A percentile compares a stretch with the other conserved stretches of the same genome.
Conservation (phyloP, 306 rosid genomes). For the Styphnolobium japonicum region DNA sequence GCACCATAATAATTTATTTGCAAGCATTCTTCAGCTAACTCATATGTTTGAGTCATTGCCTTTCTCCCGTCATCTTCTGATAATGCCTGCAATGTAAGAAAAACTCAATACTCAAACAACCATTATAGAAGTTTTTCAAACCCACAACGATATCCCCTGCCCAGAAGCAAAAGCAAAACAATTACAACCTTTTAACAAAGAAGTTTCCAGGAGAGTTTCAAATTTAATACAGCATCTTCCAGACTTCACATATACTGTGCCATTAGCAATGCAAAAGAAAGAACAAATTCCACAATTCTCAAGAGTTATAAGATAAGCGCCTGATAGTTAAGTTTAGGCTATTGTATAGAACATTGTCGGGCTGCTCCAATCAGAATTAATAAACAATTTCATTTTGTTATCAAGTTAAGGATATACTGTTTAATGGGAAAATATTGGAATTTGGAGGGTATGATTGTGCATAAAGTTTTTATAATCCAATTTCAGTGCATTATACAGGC, state of each 20-base stretch:
- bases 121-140: no score
- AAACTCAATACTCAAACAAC: not conserved
- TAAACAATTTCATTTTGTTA: not conserved
- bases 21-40: constrained; percentile 31
- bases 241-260: not conserved
- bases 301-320: not conserved
- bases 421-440: not conserved
- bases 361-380: no score
- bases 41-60: not conserved
- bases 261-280: not conserved
- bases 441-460: not conserved
- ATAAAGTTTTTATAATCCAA: not conserved
- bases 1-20: constrained; percentile 36
- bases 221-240: not conserved
- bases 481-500: no score
- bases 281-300: not conserved
- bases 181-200: not conserved
- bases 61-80: not conserved
- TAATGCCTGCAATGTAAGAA: not conserved
- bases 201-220: not conserved
- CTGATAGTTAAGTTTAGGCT: not conserved
- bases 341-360: no score
- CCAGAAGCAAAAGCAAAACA: no score
- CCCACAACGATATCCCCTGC: no score
- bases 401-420: not conserved